These are phyloP conservation scores for Heliamphora pulchella DNA, from an alignment of 179 eudicot genomes.

Conservation along the genomic window DNA sequence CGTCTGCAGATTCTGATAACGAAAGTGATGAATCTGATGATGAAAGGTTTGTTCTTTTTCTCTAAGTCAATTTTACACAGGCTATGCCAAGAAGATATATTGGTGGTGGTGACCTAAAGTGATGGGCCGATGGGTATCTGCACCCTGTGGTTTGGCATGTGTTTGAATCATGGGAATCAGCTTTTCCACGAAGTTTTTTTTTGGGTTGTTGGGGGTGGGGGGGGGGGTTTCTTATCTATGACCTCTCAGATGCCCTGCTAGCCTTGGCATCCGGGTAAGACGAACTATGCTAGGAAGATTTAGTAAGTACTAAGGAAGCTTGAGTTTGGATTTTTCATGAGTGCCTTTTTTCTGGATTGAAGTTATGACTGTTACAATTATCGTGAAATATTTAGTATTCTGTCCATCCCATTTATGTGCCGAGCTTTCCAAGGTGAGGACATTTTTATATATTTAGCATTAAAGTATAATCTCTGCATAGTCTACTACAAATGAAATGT, in stretches of 20 bases:
- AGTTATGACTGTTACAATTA: constrained; percentile 6
- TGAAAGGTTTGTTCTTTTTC: constrained; percentile 49
- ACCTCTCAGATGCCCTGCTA: not conserved
- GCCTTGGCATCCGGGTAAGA: not conserved
- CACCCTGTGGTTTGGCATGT: not conserved
- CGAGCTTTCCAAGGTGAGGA: not conserved
- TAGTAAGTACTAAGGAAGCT: not conserved
- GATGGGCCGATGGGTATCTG: not conserved
- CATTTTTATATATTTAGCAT: too few species aligned
- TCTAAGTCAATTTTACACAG: not conserved
- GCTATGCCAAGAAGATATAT: not conserved
- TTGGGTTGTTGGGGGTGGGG: too few species aligned
- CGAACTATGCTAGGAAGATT: not conserved
- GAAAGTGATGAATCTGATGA: constrained; percentile 94
- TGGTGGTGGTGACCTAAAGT: not conserved
- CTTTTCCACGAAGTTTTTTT: not conserved
- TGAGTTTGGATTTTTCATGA: not conserved
- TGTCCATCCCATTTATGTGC: not conserved
- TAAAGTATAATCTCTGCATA: too few species aligned
- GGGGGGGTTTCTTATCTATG: too few species aligned
- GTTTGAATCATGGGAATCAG: not conserved
- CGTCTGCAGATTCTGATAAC: constrained; percentile 80
- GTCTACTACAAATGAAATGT: not conserved
- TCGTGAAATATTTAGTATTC: not conserved
- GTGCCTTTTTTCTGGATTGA: not conserved